A percentile compares a stretch with the other conserved stretches of the same genome.
Conservation (phyloP, 129 eudicot species). For the Flaveria trinervia region DNA sequence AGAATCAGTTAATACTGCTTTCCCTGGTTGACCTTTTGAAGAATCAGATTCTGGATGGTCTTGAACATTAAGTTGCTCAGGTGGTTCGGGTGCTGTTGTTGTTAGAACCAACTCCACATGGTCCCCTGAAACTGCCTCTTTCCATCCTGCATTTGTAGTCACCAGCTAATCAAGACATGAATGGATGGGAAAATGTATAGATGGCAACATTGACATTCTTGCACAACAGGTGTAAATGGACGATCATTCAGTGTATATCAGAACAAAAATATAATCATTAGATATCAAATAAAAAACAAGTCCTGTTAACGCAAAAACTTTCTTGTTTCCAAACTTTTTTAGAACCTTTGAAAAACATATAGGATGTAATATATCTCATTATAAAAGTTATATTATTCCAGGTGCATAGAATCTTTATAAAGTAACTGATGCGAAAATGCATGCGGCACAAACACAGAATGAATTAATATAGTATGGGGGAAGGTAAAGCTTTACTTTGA, state of each 20-base stretch:
- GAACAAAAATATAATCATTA: neutral
- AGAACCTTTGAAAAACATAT: neutral
- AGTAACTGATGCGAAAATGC: neutral
- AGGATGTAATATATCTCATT: neutral
- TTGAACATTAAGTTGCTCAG: slow-evolving; percentile 23
- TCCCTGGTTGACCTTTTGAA: slow-evolving; percentile 15
- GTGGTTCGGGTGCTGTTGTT: slow-evolving; percentile 34
- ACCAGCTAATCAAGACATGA: slow-evolving; percentile 12
- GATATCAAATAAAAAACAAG: too few species aligned
- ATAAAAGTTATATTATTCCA: neutral
- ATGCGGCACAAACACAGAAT: neutral
- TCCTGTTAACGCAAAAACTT: neutral
- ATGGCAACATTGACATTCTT: neutral
- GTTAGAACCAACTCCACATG: slow-evolving; percentile 58
- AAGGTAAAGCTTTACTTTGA: slow-evolving; percentile 49
- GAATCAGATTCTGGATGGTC: slow-evolving; percentile 32
- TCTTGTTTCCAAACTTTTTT: neutral
- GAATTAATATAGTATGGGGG: neutral
- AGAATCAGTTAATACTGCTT: slow-evolving; percentile 9
- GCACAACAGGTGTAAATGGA: neutral
- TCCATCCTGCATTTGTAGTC: slow-evolving; percentile 61
- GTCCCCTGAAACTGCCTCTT: slow-evolving; percentile 72
- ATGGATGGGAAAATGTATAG: neutral
- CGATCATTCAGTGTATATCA: neutral
- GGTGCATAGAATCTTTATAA: neutral